phyloP scores from a whole-genome alignment of 108 stramenopile species.

The Craspedostauros australis region DNA sequence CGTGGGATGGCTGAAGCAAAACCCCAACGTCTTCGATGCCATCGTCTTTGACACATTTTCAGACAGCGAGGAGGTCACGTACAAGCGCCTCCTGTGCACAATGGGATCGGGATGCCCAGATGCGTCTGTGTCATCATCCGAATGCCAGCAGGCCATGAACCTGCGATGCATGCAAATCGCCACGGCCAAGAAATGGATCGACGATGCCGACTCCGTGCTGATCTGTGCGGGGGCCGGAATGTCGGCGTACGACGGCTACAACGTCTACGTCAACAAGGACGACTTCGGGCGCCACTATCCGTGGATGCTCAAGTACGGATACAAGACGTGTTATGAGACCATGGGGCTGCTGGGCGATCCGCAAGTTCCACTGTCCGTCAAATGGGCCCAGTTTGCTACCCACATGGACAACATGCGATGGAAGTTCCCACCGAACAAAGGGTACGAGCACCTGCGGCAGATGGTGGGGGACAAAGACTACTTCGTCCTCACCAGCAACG shows the following conservation, averaged over 20 bases:
- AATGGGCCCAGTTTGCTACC: constrained; percentile 9
- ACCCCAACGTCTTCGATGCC: background rate
- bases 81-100: background rate
- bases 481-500: constrained; percentile 20
- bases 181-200: constrained; percentile 12
- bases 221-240: constrained; percentile 28
- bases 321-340: constrained; percentile 11
- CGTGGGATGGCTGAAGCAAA: background rate
- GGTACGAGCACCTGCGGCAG: constrained; percentile 6
- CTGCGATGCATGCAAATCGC: background rate
- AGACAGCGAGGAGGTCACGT: background rate
- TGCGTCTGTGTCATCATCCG: background rate
- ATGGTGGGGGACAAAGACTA: constrained; percentile 12
- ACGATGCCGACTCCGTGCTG: constrained; percentile 12
- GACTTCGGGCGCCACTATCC: constrained; percentile 22
- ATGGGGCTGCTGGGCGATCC: constrained; percentile 15
- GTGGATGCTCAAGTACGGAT: constrained; percentile 23
- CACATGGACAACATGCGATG: constrained; percentile 15
- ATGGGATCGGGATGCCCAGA: too few relatives aligned
- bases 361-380: constrained; percentile 5
- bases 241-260: constrained; percentile 17
- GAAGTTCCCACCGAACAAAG: constrained; percentile 15
- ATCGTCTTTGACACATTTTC: background rate
- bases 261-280: constrained; percentile 13
- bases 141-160: background rate